Conservation (phyloP, 805 yeast genomes). For the Kodamaea hsintzibuensis region DNA sequence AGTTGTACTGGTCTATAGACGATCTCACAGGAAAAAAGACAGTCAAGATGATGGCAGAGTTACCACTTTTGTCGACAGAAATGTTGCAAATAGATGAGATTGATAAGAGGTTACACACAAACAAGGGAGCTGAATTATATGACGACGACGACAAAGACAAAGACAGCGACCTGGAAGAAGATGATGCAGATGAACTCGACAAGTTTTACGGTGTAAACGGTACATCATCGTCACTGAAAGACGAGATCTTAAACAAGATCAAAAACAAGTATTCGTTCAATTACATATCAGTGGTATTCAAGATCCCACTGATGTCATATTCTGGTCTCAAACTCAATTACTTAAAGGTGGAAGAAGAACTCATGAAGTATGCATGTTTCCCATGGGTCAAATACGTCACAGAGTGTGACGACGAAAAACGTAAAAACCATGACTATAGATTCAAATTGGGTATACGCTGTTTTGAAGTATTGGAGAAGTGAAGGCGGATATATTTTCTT, state of each 20-base stretch:
- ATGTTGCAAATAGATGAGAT: constrained; percentile 14
- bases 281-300: constrained; percentile 30
- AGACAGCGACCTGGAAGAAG: no score
- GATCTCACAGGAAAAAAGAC: constrained; percentile 60
- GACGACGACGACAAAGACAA: constrained; percentile 6
- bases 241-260: constrained; percentile 15
- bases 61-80: constrained; percentile 28
- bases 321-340: constrained; percentile 69
- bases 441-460: constrained; percentile 25
- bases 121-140: neutral
- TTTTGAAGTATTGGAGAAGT: constrained; percentile 13
- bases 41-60: constrained; percentile 59
- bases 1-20: constrained; percentile 71
- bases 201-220: constrained; percentile 39
- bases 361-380: constrained; percentile 62
- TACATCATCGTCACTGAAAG: constrained; percentile 28
- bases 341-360: constrained; percentile 63
- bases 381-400: constrained; percentile 73
- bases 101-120: constrained; percentile 15
- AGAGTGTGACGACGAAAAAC: constrained; percentile 8
- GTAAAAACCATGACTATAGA: constrained; percentile 16
- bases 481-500: neutral
- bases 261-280: constrained; percentile 16
- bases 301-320: constrained; percentile 52
- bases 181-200: constrained; percentile 21